Base-by-base conservation (phyloP, 495 filamentous ascomycete genomes). In the Penicillium manginii region DNA sequence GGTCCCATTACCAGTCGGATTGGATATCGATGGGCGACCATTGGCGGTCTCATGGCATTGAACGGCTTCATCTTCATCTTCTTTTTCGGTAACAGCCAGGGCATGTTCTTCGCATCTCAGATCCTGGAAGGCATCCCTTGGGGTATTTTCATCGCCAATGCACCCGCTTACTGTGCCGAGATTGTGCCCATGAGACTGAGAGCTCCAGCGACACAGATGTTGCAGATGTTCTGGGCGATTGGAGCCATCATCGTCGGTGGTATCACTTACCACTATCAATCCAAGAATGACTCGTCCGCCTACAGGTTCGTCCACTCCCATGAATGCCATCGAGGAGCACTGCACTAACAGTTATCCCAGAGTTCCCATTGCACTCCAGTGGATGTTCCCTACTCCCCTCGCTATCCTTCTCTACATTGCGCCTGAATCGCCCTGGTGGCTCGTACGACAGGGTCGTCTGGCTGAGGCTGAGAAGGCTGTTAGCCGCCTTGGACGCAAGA, bases 401-500 rank as follows among this genome's bases (percentile, higher is more conserved):
- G 69, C 67, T 57, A 69, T 72, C 58, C 58, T 72, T 45, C 46
- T 72, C 47, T 72, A 60, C 55, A 0, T 72, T 89, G 76, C 79
- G 45, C 80, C 75, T 48, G 79, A 82, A 63, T 79, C 74, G 26
- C 75, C 78, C n/a, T 81, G 78, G 75, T 77, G 76, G 69, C 70
- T 81, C 0, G 76, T 81, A 48, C 73, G 76, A 50, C 61, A 73
- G 54, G 77, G 73, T 18, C 68, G 71, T 51, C 60, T 77, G 32
- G 78, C 76, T 7, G 71, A 75, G 12, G 80, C 79, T 22, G 66
- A 67, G 21, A 55, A 61, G 18, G 61, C 76, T 8, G 65, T 80
- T 48, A 64, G 64, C 40, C 69, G 76, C 29, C 75, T 79, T 35
- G 70, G 69, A 52, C 62, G 69, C 54, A 55, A 49, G 49, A 62